phyloP scores from a whole-genome alignment of 2,329 filamentous ascomycete species.

The Decorospora gaudefroyi region DNA sequence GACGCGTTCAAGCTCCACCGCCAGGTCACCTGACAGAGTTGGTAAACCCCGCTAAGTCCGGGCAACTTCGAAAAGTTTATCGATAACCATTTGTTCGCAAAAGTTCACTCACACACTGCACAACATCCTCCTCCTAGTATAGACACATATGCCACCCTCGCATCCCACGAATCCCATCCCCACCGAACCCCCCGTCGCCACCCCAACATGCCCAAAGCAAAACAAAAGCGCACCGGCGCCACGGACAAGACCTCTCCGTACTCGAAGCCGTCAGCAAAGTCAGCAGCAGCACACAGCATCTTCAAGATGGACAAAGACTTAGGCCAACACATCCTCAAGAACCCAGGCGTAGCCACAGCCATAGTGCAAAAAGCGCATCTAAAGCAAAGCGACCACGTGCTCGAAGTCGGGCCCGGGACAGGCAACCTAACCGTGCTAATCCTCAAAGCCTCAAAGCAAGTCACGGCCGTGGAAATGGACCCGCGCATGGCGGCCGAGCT shows the following conservation, averaged over 20 bases:
- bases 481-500: constrained; percentile 96
- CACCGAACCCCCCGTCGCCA: not conserved
- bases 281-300: constrained; percentile 71
- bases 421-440: constrained; percentile 90
- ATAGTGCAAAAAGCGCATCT: constrained; percentile 86
- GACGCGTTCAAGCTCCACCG: constrained; percentile 18
- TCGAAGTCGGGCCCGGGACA: constrained; percentile 90
- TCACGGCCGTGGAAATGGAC: constrained; percentile 88
- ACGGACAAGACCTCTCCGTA: constrained; percentile 50
- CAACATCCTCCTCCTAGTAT: no score
- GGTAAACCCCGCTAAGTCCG: constrained; percentile 28
- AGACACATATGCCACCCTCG: no score
- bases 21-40: constrained; percentile 27
- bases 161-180: not conserved
- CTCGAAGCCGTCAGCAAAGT: constrained; percentile 53
- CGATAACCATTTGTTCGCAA: no score
- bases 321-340: constrained; percentile 91
- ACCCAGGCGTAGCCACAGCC: constrained; percentile 79
- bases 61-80: constrained; percentile 33
- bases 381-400: constrained; percentile 83
- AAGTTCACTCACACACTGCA: no score
- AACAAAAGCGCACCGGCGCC: constrained; percentile 44
- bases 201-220: constrained; percentile 53
- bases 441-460: constrained; percentile 80
- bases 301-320: constrained; percentile 97